phyloP scores from a whole-genome alignment of 148 eudicot species.

The Chenopodium album region DNA sequence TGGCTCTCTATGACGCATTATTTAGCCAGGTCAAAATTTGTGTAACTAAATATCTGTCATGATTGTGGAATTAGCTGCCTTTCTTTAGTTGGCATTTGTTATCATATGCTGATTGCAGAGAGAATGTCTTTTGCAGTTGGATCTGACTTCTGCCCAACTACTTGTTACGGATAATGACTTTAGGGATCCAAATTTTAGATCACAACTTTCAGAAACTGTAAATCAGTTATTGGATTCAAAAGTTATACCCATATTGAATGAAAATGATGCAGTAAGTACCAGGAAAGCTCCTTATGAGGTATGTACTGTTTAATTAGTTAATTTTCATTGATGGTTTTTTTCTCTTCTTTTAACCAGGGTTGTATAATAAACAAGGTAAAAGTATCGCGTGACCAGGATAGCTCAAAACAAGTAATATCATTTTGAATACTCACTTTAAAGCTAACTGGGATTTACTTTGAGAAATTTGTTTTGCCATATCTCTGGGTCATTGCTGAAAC shows the following conservation, averaged over 20 bases:
- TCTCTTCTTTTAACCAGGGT: constrained; percentile 35
- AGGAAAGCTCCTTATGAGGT: constrained; percentile 98
- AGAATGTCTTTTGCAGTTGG: constrained; percentile 59
- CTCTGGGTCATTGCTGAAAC: constrained; percentile 18
- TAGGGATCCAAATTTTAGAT: constrained; percentile 75
- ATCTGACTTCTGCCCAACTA: constrained; percentile 89
- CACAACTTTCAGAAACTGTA: constrained; percentile 71
- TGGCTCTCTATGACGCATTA: constrained; percentile 92
- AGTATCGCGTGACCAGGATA: constrained; percentile 34
- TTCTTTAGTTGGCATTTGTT: constrained; percentile 2
- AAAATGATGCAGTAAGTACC: constrained; percentile 98
- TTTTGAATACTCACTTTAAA: constrained; percentile 27
- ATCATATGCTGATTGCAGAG: constrained; percentile 10
- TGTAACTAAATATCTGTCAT: constrained; percentile 5
- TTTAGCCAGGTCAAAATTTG: constrained; percentile 72
- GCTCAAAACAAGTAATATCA: constrained; percentile 31
- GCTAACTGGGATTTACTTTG: constrained; percentile 9
- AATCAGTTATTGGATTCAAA: constrained; percentile 60
- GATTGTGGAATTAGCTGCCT: constrained; percentile 10
- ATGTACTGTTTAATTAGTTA: constrained; percentile 24
- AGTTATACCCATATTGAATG: constrained; percentile 84
- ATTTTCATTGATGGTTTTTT: constrained; percentile 29
- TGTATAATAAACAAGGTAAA: constrained; percentile 30
- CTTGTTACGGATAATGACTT: constrained; percentile 96
- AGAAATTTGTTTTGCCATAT: constrained; percentile 9